These are phyloP conservation scores for Larix kaempferi DNA, from an alignment of 75 land plant genomes.

Conservation along the genomic window DNA sequence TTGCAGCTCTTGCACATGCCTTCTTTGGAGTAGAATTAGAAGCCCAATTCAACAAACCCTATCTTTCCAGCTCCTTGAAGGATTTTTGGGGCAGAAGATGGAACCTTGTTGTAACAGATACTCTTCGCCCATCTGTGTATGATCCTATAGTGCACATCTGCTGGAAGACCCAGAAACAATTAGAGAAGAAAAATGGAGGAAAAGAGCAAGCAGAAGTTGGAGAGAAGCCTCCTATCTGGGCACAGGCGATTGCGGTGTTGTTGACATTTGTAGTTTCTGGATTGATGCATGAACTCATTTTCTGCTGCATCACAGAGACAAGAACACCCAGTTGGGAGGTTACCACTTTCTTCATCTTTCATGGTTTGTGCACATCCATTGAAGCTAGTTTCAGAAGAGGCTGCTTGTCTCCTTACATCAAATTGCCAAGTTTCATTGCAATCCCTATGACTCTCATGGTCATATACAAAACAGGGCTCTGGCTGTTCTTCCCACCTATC, in stretches of 20 bases:
- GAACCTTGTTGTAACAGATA: constrained; percentile 37
- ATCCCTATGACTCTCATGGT: constrained; percentile 9
- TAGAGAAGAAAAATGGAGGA: too few relatives aligned
- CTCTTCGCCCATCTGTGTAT: constrained; percentile 45
- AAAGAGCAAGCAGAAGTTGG: not conserved
- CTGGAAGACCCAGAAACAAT: not conserved
- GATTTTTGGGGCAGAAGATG: constrained; percentile 68
- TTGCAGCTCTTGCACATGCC: constrained; percentile 19
- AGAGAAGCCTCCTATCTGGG: constrained; percentile 7
- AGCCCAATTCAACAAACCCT: constrained; percentile 50
- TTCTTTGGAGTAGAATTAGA: constrained; percentile 42
- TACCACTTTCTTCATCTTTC: constrained; percentile 21
- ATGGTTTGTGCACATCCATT: constrained; percentile 13
- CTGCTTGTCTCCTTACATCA: not conserved
- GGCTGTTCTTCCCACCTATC: constrained; percentile 34
- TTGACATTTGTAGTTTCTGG: constrained; percentile 25
- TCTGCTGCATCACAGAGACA: constrained; percentile 17
- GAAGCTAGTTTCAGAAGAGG: constrained; percentile 15
- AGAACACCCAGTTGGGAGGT: constrained; percentile 16
- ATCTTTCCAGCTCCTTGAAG: constrained; percentile 35
- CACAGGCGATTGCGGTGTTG: constrained; percentile 13
- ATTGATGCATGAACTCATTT: constrained; percentile 18
- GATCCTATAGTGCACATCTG: constrained; percentile 18
- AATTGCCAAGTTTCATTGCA: constrained; percentile 5
- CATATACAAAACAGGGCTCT: constrained; percentile 20